phyloP scores from a whole-genome alignment of 768 basidiomycete genomes.

The Paxillus ammoniavirescens region DNA sequence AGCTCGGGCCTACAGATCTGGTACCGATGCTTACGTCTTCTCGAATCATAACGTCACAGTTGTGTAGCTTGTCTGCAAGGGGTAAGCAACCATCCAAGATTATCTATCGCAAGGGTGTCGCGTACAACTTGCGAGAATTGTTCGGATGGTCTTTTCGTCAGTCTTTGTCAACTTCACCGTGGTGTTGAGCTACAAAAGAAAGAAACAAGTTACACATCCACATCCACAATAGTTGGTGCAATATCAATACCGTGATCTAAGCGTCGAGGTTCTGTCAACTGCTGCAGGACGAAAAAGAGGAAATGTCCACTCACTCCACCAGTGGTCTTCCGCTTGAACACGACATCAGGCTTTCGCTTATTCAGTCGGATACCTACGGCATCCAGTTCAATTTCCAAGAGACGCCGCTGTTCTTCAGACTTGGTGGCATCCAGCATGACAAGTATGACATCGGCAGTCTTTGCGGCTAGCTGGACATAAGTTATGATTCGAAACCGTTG shows the following conservation, averaged over 20 bases:
- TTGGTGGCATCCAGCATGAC: constrained; percentile 94
- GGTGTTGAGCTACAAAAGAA: constrained; percentile 59
- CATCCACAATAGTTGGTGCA: not conserved
- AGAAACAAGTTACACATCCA: not conserved
- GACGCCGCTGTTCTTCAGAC: constrained; percentile 83
- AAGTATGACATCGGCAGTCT: constrained; percentile 91
- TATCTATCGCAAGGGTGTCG: not conserved
- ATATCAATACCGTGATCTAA: constrained; percentile 63
- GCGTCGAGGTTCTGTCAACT: not conserved
- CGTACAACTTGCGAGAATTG: constrained; percentile 86
- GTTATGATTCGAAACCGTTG: not conserved
- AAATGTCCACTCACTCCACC: constrained; percentile 67
- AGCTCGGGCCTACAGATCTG: constrained; percentile 4
- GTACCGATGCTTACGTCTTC: constrained; percentile 68
- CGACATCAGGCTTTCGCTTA: constrained; percentile 85
- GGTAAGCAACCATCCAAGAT: constrained; percentile 7
- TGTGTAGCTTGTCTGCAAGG: constrained; percentile 75
- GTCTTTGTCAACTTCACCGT: constrained; percentile 95
- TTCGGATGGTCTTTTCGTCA: constrained; percentile 92
- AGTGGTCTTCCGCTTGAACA: constrained; percentile 90
- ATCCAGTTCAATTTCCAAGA: constrained; percentile 92
- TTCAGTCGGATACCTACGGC: constrained; percentile 96
- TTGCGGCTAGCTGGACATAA: constrained; percentile 51
- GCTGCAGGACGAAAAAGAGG: not conserved
- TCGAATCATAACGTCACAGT: constrained; percentile 97